phyloP scores from a whole-genome alignment of 2,329 filamentous ascomycete genomes.

The Clarireedia hainanense region DNA sequence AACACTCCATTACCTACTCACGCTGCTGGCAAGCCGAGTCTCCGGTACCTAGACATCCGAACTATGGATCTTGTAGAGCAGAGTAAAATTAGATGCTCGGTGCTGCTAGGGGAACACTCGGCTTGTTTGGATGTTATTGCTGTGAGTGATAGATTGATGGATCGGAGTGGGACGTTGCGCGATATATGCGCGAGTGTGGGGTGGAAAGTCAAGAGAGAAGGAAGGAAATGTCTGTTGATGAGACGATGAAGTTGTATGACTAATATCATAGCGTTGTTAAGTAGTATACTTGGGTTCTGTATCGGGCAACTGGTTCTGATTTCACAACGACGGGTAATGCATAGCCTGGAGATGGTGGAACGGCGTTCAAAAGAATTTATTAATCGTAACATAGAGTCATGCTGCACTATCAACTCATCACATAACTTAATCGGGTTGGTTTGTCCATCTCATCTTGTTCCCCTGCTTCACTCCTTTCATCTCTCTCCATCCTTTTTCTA shows the following conservation, averaged over 20 bases:
- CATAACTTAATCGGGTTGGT: neutral
- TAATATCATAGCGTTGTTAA: neutral
- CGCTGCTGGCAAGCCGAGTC: neutral
- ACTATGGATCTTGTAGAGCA: slow-evolving; percentile 12
- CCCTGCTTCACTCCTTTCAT: neutral
- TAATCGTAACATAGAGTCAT: too few relatives aligned
- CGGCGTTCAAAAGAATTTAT: too few relatives aligned
- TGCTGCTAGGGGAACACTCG: slow-evolving; percentile 14
- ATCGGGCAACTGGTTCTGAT: too few relatives aligned
- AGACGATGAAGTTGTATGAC: neutral
- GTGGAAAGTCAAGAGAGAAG: slow-evolving; percentile 8
- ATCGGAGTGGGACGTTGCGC: slow-evolving; percentile 3
- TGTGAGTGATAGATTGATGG: slow-evolving; percentile 8
- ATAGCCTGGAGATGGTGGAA: too few relatives aligned
- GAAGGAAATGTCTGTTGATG: slow-evolving; percentile 3
- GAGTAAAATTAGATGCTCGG: slow-evolving; percentile 10
- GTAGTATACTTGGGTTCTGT: too few relatives aligned
- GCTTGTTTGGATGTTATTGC: slow-evolving; percentile 11
- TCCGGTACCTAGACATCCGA: slow-evolving; percentile 13
- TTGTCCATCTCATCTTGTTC: neutral
- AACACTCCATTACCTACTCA: neutral
- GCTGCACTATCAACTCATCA: neutral
- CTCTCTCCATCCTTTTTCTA: neutral
- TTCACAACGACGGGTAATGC: too few relatives aligned
- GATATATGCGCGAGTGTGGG: slow-evolving; percentile 6